Base-by-base conservation (phyloP, 2,329 filamentous ascomycete genomes). In the Penicillium corylophilum region DNA sequence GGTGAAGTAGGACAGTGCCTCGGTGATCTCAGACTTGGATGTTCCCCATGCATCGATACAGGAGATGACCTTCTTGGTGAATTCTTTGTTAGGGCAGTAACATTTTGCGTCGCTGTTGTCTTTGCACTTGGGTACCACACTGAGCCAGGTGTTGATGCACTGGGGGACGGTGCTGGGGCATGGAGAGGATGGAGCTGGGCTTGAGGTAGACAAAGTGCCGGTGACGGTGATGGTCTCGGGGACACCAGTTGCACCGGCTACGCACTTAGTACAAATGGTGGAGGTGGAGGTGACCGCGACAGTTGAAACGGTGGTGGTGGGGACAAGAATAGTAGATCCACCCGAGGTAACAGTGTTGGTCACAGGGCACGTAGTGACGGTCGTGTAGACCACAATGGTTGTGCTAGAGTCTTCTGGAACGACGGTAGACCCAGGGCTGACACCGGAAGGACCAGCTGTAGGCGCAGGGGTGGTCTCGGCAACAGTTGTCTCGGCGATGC, bases 131-230 rank as follows among this genome's bases (percentile, higher is more conserved):
- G 88, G 82, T 10, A 71, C 60, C 55, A 80, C 75, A 70, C 83
- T 82, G 66, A 95, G 75, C 89, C 90, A 96, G 65, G 91, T 95
- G 82, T 93, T 94, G 75, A 97, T 78, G 79, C 93, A 97, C 68
- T 84, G 84, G 57, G 93, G 92, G 44, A 96, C 86, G 43, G 92
- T 82, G 23, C 79, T 75, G 51, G 91, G 90, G 75, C 84, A 77
- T 26, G 65, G 63, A 23, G 69, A 68, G 3, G 66, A 58, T 31
- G 62, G 65, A 56, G 57, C 61, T 26, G 65, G 60, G 64, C 28
- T 55, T 12, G 60, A 50, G 24, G 55, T 62, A 28, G 66, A 65
- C 28, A 66, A 65, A 40, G 67, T 62, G 15, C 63, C 61, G 12
- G 57, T 45, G 28, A 28, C 47, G 26, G 45, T 33, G 15, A 44